Evolutionary conservation across 208 protist species (phyloP).

Genomic region (Phytomonas sp.): DNA sequence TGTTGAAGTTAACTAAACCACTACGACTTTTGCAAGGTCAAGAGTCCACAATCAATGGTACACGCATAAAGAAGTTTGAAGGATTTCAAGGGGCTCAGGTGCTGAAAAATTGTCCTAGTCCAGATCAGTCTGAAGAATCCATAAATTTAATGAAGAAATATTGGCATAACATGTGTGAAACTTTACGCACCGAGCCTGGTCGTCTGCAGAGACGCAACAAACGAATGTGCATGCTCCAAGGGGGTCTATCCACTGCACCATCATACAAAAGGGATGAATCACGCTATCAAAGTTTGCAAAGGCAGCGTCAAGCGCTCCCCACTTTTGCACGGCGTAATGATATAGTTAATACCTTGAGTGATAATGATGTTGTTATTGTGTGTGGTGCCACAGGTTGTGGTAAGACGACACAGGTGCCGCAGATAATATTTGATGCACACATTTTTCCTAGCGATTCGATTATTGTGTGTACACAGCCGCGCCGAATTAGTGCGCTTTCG

Average conservation of each 20-base stretch:
- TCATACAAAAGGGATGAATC: constrained; percentile 6
- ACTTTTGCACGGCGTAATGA: constrained; percentile 35
- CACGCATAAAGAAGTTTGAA: constrained; percentile 53
- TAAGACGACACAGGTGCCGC: constrained; percentile 95
- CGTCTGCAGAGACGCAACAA: constrained; percentile 4
- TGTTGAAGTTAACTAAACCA: constrained; percentile 58
- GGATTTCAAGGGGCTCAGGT: constrained; percentile 74
- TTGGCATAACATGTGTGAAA: constrained; percentile 3
- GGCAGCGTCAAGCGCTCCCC: constrained; percentile 53
- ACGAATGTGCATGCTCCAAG: constrained; percentile 30
- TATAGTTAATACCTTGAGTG: constrained; percentile 48
- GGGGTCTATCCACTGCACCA: constrained; percentile 28
- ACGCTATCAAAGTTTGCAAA: constrained; percentile 26
- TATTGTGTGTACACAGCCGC: constrained; percentile 86
- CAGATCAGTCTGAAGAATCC: background rate
- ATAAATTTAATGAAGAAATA: constrained; percentile 5
- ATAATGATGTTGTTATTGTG: constrained; percentile 71
- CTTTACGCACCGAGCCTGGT: background rate
- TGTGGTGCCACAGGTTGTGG: constrained; percentile 97
- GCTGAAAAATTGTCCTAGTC: constrained; percentile 20
- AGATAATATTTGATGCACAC: constrained; percentile 59
- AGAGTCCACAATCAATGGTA: constrained; percentile 26
- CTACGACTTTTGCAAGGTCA: constrained; percentile 24
- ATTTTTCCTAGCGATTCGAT: constrained; percentile 46
- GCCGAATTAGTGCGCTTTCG: constrained; percentile 85